Evolutionary conservation across 495 filamentous ascomycete species (phyloP).

Genomic region (Penicillium coffeae): DNA sequence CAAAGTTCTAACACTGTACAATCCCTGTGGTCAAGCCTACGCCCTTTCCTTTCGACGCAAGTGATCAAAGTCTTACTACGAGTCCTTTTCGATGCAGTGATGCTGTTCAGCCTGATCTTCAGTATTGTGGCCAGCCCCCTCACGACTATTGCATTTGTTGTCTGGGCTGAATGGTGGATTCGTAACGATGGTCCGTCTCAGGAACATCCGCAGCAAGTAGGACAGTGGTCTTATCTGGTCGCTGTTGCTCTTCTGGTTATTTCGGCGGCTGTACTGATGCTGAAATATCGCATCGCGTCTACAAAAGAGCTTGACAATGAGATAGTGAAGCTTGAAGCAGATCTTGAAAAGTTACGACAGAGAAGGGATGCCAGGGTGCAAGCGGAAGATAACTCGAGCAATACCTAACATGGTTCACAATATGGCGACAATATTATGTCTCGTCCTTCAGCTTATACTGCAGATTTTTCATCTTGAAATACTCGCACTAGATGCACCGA

Average conservation of each 20-base stretch:
- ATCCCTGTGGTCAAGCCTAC: background rate
- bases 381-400: background rate
- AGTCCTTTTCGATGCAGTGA: slow-evolving; percentile 11
- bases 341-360: slow-evolving; percentile 15
- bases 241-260: slow-evolving; percentile 25
- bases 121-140: slow-evolving; percentile 35
- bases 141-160: slow-evolving; percentile 30
- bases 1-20: background rate
- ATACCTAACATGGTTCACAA: background rate
- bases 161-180: slow-evolving; percentile 33
- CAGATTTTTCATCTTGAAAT: too few species aligned
- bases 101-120: slow-evolving; percentile 22
- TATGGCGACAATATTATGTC: too few species aligned
- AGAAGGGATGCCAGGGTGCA: slow-evolving; percentile 8
- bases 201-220: slow-evolving; percentile 30
- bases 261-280: slow-evolving; percentile 24
- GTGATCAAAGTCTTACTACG: slow-evolving; percentile 13
- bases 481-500: too few species aligned
- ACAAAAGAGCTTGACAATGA: slow-evolving; percentile 23
- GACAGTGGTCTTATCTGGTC: slow-evolving; percentile 31
- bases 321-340: slow-evolving; percentile 11
- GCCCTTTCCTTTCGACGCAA: slow-evolving; percentile 9
- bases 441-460: too few species aligned
- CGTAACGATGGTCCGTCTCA: slow-evolving; percentile 28
- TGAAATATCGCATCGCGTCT: slow-evolving; percentile 28